Base-by-base conservation (phyloP, 176 grass and related monocot species). In the Aegilops bicornis region DNA sequence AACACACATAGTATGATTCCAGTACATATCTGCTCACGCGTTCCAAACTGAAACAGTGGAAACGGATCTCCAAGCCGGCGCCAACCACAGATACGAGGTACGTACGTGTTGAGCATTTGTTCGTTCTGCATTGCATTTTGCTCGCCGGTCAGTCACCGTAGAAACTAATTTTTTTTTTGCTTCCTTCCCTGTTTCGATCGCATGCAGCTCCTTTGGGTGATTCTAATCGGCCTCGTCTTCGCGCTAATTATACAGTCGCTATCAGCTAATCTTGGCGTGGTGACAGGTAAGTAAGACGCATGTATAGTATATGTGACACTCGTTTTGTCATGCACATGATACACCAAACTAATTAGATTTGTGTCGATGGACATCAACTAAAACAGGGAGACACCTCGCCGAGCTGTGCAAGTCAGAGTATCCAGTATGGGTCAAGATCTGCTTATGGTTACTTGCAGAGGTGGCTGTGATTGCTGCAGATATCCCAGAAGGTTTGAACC, bases 61-160 rank as follows among this genome's bases (percentile, higher is more conserved):
- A 72, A 94, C 96, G 3, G 93, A 94, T 74, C 77, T 98, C 47
- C 96, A 98, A 86, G 96, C 96, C 10, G 96, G 96, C 1, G 86
- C 96, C 23, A 91, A 92, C 79, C 91, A 95, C 79, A 94, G 25
- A 79, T 98, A 94, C 3, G 96, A 98, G 86, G 96, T 98, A 83
- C 48, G 96, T 98, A 83, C 48, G 20, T 50, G 37, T 50, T n/a
- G 24, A 19, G 13, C 52, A 12, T 47, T 25, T 86, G 1, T 20
- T 13, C 16, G 58, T 33, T 2, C 1, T 7, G 32, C 5, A 63
- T 59, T 4, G 36, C 14, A 58, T 72, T 19, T 59, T 5, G 8
- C 22, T 10, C 0, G 10, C 52, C 1, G 8, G 16, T 22, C 39
- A 36, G 4, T 35, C 58, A 69, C 23, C 15, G 10, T 23, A 35